Percentiles rank a stretch among this genome's conserved stretches.
These are phyloP conservation scores for Epichloe baconii DNA, from an alignment of 2,329 filamentous ascomycete genomes.

Conservation along the genomic window DNA sequence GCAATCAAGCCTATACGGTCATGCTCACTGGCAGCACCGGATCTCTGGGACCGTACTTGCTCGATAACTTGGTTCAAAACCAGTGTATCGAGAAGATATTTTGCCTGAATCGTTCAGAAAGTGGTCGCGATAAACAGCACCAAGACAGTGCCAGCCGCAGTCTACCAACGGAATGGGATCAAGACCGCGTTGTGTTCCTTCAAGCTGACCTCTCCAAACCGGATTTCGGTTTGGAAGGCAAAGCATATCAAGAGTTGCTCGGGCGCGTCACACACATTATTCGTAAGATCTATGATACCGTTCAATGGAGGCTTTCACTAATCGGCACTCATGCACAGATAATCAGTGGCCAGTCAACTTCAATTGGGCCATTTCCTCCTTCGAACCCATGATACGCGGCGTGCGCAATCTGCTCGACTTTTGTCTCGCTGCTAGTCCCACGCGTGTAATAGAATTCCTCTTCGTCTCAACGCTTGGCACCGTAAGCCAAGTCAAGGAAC, in stretches of 20 bases:
- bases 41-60: background rate
- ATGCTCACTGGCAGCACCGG: slow-evolving; percentile 31
- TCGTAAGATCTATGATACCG: background rate
- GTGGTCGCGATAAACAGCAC: background rate
- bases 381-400: slow-evolving; percentile 1
- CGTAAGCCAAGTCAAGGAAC: background rate
- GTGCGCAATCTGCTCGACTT: background rate
- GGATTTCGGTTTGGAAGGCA: background rate
- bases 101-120: background rate
- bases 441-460: background rate
- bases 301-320: background rate
- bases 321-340: background rate
- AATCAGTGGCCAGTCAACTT: slow-evolving; percentile 3
- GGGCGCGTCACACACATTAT: background rate
- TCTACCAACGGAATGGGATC: background rate
- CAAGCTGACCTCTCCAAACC: background rate
- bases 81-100: background rate
- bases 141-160: background rate
- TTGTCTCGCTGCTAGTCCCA: background rate
- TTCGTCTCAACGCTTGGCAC: slow-evolving; percentile 1
- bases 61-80: background rate
- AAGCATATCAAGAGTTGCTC: background rate
- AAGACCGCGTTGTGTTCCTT: background rate
- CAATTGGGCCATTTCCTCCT: background rate
- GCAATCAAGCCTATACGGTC: slow-evolving; percentile 19